Evolutionary conservation across 2,329 filamentous ascomycete genomes (phyloP).

Genomic region (Claviceps humidiphila): DNA sequence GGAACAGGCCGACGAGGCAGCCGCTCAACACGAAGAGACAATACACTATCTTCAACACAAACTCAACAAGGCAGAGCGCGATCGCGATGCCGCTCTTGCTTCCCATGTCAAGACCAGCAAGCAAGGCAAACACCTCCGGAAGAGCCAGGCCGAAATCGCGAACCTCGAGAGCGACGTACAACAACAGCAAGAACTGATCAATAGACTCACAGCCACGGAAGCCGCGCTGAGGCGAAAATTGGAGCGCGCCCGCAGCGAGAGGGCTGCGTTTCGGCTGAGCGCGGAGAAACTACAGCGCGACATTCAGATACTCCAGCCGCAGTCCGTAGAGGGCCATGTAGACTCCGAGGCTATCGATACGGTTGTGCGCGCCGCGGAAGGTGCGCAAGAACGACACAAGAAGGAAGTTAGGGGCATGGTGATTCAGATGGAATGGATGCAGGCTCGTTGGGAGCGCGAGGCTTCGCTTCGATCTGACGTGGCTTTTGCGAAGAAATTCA

Average conservation of each 20-base stretch:
- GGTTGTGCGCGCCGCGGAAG: constrained; percentile 43
- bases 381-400: constrained; percentile 55
- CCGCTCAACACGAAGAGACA: constrained; percentile 28
- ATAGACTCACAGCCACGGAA: constrained; percentile 41
- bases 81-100: constrained; percentile 25
- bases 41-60: constrained; percentile 33
- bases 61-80: constrained; percentile 36
- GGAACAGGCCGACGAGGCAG: constrained; percentile 34
- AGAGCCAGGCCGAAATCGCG: constrained; percentile 50
- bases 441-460: constrained; percentile 69
- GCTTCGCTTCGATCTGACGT: constrained; percentile 66
- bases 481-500: constrained; percentile 75
- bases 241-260: constrained; percentile 54
- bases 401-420: constrained; percentile 70
- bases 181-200: constrained; percentile 54
- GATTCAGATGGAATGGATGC: constrained; percentile 85
- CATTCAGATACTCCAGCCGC: constrained; percentile 30
- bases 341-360: constrained; percentile 37
- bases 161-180: constrained; percentile 60
- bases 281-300: constrained; percentile 42
- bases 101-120: constrained; percentile 29
- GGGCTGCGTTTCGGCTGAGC: constrained; percentile 39
- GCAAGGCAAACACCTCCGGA: constrained; percentile 47
- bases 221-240: constrained; percentile 52
- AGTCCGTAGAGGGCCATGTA: constrained; percentile 19